Conservation (phyloP, 805 yeast genomes). For the Suhomyces faveliae region DNA sequence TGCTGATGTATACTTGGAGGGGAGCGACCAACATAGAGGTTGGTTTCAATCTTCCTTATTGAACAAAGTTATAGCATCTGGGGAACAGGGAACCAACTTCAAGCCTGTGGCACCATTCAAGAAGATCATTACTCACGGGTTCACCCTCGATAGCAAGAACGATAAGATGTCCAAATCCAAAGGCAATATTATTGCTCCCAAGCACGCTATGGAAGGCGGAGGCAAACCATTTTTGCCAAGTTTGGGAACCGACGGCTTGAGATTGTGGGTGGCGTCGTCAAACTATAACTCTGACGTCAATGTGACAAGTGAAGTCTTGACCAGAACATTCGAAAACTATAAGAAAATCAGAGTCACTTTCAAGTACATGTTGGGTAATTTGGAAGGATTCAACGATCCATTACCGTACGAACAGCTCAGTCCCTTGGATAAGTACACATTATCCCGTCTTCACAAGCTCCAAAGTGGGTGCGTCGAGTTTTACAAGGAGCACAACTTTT, state of each 20-base stretch:
- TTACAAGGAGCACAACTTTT: conserved; percentile 62
- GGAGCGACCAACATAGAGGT: conserved; percentile 98
- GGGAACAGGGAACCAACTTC: conserved; percentile 39
- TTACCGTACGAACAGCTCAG: conserved; percentile 38
- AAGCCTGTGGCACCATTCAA: conserved; percentile 57
- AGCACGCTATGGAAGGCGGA: conserved; percentile 62
- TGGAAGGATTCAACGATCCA: conserved; percentile 41
- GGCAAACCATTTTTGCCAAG: conserved; percentile 47
- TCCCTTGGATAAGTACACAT: conserved; percentile 59
- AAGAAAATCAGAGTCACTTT: conserved; percentile 83
- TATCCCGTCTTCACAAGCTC: conserved; percentile 53
- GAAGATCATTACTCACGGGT: conserved; percentile 87
- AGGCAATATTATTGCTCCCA: conserved; percentile 78
- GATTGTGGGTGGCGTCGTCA: conserved; percentile 87
- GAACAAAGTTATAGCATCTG: conserved; percentile 60
- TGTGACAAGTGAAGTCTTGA: conserved; percentile 67
- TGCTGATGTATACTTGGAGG: conserved; percentile 89
- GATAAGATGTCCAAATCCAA: conserved; percentile 91
- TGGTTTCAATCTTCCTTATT: conserved; percentile 96
- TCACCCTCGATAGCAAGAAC: conserved; percentile 81
- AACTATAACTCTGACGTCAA: conserved; percentile 81
- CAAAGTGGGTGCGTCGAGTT: conserved; percentile 39
- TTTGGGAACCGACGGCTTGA: conserved; percentile 85
- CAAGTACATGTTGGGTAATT: conserved; percentile 76
- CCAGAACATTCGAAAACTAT: conserved; percentile 74